Percentiles rank a stretch among this genome's conserved stretches.
Conservation (phyloP, 2,329 filamentous ascomycete genomes). For the Teratosphaeriaceae sp. region DNA sequence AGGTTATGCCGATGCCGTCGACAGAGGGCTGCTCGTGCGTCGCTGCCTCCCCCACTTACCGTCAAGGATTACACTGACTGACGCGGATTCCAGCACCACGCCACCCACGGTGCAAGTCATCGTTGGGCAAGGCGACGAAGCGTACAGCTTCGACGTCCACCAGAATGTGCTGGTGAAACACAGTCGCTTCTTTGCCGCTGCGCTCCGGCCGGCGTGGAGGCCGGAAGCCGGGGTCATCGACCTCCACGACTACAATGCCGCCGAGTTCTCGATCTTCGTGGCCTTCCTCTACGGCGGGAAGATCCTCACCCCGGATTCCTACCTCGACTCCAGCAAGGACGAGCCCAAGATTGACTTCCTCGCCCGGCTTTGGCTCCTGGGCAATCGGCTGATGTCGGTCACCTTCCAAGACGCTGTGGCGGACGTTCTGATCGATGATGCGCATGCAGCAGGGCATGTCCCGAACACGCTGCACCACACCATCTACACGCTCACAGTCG, state of each 20-base stretch:
- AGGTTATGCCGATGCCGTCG: too few relatives aligned
- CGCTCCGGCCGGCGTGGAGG: conserved; percentile 9
- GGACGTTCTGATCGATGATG: conserved; percentile 10
- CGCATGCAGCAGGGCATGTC: not conserved
- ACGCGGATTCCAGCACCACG: not conserved
- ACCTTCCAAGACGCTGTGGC: conserved; percentile 17
- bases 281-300: conserved; percentile 12
- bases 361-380: conserved; percentile 13
- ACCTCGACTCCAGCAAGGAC: too few relatives aligned
- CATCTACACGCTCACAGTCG: not conserved
- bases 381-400: conserved; percentile 14
- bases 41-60: too few relatives aligned
- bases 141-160: conserved; percentile 2
- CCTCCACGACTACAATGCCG: conserved; percentile 5
- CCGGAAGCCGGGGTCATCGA: conserved; percentile 8
- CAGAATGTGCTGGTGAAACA: not conserved
- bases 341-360: not conserved
- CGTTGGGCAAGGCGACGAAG: not conserved
- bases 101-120: not conserved
- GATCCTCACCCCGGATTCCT: not conserved
- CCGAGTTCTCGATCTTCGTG: conserved; percentile 11
- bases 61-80: too few relatives aligned
- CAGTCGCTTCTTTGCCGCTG: conserved; percentile 6
- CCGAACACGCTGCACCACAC: not conserved
- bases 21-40: too few relatives aligned